These are phyloP conservation scores for Nicotiana undulata DNA, from an alignment of 257 asterid genomes.

Conservation along the genomic window DNA sequence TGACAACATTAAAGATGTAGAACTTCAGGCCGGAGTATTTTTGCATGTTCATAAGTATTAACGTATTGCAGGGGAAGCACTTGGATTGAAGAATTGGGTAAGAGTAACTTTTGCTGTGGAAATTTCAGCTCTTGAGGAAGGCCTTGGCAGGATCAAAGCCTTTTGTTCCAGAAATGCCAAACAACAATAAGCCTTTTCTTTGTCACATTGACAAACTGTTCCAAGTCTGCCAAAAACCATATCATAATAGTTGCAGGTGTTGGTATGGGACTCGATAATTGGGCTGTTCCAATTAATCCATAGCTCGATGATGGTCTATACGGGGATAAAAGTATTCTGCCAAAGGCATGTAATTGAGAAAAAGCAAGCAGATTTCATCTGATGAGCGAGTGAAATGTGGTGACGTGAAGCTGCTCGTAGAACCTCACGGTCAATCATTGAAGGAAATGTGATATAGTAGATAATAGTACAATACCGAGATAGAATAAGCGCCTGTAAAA, in stretches of 20 bases:
- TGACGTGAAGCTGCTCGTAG: neutral
- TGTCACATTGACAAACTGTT: neutral
- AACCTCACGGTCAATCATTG: neutral
- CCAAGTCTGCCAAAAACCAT: neutral
- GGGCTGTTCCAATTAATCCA: neutral
- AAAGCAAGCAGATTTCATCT: neutral
- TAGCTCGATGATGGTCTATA: neutral
- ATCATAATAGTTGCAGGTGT: neutral
- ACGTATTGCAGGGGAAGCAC: conserved; percentile 31
- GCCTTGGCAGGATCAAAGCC: conserved; percentile 53
- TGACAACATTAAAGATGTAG: neutral
- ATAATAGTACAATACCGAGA: neutral
- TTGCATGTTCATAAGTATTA: neutral
- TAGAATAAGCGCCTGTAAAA: neutral
- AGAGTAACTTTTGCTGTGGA: conserved; percentile 52
- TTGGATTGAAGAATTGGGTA: conserved; percentile 64
- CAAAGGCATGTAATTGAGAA: neutral
- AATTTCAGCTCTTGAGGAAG: conserved; percentile 39
- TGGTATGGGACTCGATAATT: neutral
- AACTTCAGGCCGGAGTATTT: neutral
- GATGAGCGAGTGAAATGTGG: neutral
- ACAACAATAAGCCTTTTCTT: neutral
- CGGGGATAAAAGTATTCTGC: neutral
- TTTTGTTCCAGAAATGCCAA: conserved; percentile 50
- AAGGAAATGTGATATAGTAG: neutral